phyloP scores from a whole-genome alignment of 2,329 filamentous ascomycete genomes.

The Rhynchosporium graminicola region DNA sequence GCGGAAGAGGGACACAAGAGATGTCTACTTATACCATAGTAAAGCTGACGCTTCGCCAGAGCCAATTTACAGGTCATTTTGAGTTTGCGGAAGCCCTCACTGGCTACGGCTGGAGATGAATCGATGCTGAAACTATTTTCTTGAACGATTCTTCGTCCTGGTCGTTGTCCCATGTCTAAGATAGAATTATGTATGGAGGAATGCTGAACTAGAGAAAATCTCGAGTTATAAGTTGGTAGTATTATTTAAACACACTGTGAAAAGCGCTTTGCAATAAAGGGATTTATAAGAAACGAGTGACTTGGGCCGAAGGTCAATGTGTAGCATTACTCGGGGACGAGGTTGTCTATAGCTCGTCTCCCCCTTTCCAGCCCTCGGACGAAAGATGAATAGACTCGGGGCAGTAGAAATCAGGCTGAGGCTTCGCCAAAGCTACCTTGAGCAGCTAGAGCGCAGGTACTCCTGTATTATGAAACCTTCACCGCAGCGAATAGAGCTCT shows the following conservation, averaged over 20 bases:
- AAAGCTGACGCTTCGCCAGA: background rate
- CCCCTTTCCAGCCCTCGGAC: background rate
- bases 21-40: conserved; percentile 3
- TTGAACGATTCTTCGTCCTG: background rate
- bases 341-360: background rate
- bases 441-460: too few relatives aligned
- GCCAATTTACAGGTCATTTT: background rate
- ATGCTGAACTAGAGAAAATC: background rate
- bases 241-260: background rate
- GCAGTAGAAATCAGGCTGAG: background rate
- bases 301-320: background rate
- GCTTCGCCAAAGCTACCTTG: background rate
- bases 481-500: background rate
- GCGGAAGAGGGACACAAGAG: conserved; percentile 3
- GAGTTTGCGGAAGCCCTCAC: conserved; percentile 1
- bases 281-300: background rate
- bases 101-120: background rate
- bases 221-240: background rate
- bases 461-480: too few relatives aligned
- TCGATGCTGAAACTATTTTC: background rate
- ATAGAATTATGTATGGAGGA: conserved; percentile 1
- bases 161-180: conserved; percentile 9
- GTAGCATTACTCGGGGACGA: background rate
- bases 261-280: background rate
- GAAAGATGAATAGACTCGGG: background rate